Base-by-base conservation (phyloP, 1,284 basidiomycete species). In the Tilletia indica region DNA sequence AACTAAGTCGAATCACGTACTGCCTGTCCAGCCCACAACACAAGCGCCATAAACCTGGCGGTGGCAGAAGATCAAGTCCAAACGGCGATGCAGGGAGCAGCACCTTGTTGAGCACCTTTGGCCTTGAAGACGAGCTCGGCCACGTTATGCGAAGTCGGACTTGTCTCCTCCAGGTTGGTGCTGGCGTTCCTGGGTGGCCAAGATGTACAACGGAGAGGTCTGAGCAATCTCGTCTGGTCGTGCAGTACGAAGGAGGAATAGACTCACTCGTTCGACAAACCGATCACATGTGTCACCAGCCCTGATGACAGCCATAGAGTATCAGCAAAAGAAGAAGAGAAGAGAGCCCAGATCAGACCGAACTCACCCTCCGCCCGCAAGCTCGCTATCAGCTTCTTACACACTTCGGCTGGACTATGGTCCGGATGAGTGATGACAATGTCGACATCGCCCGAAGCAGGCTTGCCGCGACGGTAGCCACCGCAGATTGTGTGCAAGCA, bases 111-210 rank as follows among this genome's bases (percentile, higher is more conserved):
- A 0, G 69, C n/a, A 31, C 36, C 38, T 1, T 68, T 69, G 8
- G 78, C 74, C 12, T 77, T 70, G 36, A 80, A 71, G 56, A 81
- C 79, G 38, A 81, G 76, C 70, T 81, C 78, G 6, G 79, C 79
- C 1, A 80, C 73, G 31, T 79, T 47, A n/a, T 72, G 69, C 9
- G 51, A 34, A 8, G 56, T 12, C n/a, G 54, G n/a, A 9, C 16
- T 19, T 34, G 12, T 5, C 4, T 42, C 19, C 2, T 21, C n/a
- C 4, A 31, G 25, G 25, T 31, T 31, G 25, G 25, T 19, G 45
- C 66, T 36, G 12, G 9, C 66, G 66, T 42, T 42, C 38, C 36
- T 31, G 67, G 49, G n/a, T 6, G 5, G 14, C 12, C 21, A 19
- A 16, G 12, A 48, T 42, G 48, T 21, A 39, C 21, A 69, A 58